Evolutionary conservation across 2,329 filamentous ascomycete genomes (phyloP).

Genomic region (Myotisia sp.): DNA sequence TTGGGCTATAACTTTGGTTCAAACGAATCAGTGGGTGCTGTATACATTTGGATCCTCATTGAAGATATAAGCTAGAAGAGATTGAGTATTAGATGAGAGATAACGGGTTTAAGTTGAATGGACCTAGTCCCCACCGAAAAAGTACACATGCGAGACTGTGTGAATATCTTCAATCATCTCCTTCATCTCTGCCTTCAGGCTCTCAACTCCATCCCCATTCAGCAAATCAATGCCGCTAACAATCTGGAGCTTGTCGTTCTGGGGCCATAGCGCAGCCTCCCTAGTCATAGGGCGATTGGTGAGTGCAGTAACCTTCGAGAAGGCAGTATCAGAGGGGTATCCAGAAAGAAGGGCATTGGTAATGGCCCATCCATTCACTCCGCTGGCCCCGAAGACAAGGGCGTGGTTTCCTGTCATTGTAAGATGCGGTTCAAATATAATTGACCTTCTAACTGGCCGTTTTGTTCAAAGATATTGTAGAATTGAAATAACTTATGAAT

Average conservation of each 20-base stretch:
- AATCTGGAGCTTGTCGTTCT: slow-evolving; percentile 19
- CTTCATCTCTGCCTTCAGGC: slow-evolving; percentile 11
- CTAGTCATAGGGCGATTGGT: slow-evolving; percentile 26
- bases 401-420: no score
- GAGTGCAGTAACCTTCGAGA: slow-evolving; percentile 28
- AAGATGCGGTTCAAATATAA: no score
- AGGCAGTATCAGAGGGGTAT: slow-evolving; percentile 24
- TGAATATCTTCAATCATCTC: slow-evolving; percentile 9
- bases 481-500: no score
- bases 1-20: no score
- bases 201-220: slow-evolving; percentile 10
- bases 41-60: no score
- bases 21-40: no score
- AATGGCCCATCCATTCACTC: slow-evolving; percentile 32
- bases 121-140: slow-evolving; percentile 6
- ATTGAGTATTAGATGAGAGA: no score
- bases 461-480: no score
- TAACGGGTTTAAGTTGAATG: no score
- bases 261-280: slow-evolving; percentile 26
- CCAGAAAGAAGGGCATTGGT: slow-evolving; percentile 26
- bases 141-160: slow-evolving; percentile 16
- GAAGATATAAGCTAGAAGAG: no score
- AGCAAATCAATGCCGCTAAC: slow-evolving; percentile 29
- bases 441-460: no score
- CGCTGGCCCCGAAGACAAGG: slow-evolving; percentile 30